phyloP scores from a whole-genome alignment of 805 yeast genomes.

The Candida nanaspora region DNA sequence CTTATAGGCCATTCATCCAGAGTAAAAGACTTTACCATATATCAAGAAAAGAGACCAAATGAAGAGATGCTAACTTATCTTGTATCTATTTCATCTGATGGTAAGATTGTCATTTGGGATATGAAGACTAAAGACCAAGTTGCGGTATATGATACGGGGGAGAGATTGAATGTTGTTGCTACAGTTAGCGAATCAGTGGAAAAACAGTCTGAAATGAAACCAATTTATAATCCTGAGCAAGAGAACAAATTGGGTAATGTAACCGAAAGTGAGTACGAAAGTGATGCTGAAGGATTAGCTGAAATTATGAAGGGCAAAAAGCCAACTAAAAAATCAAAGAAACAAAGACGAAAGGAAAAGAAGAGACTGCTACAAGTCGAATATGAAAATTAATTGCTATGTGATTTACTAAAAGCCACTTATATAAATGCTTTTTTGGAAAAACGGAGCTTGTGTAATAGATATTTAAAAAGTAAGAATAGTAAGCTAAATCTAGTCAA shows the following conservation, averaged over 20 bases:
- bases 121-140: slow-evolving; percentile 61
- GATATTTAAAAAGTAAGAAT: too few species aligned
- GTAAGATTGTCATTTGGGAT: slow-evolving; percentile 90
- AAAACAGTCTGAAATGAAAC: slow-evolving; percentile 59
- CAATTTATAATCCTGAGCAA: slow-evolving; percentile 28
- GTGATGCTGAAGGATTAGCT: slow-evolving; percentile 62
- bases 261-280: slow-evolving; percentile 69
- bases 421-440: too few species aligned
- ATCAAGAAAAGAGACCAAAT: slow-evolving; percentile 17
- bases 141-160: slow-evolving; percentile 87
- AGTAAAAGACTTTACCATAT: slow-evolving; percentile 68
- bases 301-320: slow-evolving; percentile 48
- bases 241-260: slow-evolving; percentile 31
- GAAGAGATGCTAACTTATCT: slow-evolving; percentile 32
- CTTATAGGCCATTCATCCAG: slow-evolving; percentile 80
- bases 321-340: slow-evolving; percentile 28
- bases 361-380: slow-evolving; percentile 43
- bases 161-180: slow-evolving; percentile 81
- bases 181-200: slow-evolving; percentile 75
- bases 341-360: slow-evolving; percentile 33
- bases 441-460: too few species aligned
- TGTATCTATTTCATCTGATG: slow-evolving; percentile 87
- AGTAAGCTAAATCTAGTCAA: too few species aligned
- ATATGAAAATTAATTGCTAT: slow-evolving; percentile 13
- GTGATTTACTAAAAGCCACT: too few species aligned